Conservation (phyloP, 2,329 filamentous ascomycete genomes). For the Atkinsonella texensis region DNA sequence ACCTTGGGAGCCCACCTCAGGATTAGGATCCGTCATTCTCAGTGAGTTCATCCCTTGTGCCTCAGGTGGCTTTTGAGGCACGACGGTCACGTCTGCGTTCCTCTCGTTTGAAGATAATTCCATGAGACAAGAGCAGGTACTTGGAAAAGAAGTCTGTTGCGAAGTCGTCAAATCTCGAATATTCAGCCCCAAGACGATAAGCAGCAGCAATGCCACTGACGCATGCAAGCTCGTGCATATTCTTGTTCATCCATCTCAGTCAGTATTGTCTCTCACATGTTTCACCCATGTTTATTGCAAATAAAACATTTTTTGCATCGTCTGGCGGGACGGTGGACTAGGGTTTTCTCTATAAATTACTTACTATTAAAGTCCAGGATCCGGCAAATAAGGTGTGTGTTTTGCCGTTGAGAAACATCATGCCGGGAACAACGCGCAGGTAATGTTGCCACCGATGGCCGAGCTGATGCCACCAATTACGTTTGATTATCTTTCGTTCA, state of each 20-base stretch:
- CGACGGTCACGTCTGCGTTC: conserved; percentile 16
- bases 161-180: conserved; percentile 46
- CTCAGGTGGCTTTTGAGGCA: neutral
- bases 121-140: conserved; percentile 33
- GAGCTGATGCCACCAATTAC: conserved; percentile 58
- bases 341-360: conserved; percentile 6
- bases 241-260: conserved; percentile 23
- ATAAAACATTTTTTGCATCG: no score
- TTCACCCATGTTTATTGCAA: no score
- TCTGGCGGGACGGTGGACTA: no score
- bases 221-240: conserved; percentile 58
- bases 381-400: conserved; percentile 52
- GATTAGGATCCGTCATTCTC: no score
- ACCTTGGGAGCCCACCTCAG: no score
- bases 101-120: conserved; percentile 25
- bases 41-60: no score
- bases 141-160: conserved; percentile 35
- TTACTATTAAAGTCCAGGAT: conserved; percentile 56
- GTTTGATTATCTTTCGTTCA: conserved; percentile 45
- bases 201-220: conserved; percentile 61
- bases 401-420: conserved; percentile 60
- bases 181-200: conserved; percentile 54
- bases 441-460: conserved; percentile 55
- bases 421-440: conserved; percentile 51
- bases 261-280: neutral